phyloP scores from a whole-genome alignment of 495 filamentous ascomycete genomes.

The Podospora comata region DNA sequence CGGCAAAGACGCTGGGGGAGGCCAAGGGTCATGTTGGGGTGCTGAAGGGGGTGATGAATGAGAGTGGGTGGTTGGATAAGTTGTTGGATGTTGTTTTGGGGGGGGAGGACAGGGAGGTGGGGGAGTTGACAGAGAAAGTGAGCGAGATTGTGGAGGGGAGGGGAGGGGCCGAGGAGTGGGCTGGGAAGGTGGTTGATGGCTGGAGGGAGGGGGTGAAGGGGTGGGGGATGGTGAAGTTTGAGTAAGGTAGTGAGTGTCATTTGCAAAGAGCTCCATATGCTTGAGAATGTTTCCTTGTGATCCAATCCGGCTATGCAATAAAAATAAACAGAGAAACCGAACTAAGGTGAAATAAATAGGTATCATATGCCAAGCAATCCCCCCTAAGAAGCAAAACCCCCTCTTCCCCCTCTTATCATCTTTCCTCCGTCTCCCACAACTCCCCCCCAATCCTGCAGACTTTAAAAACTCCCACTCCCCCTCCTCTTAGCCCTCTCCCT shows the following conservation, averaged over 20 bases:
- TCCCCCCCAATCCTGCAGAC: neutral
- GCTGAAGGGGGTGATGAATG: constrained; percentile 33
- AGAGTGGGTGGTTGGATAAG: constrained; percentile 42
- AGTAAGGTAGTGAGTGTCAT: constrained; percentile 17
- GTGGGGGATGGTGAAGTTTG: constrained; percentile 36
- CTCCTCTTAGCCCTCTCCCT: constrained; percentile 31
- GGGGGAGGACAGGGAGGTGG: constrained; percentile 13
- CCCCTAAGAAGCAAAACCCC: neutral
- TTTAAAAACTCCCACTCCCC: constrained; percentile 1
- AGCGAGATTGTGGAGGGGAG: constrained; percentile 29
- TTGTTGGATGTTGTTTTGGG: constrained; percentile 27
- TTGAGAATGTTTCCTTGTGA: neutral
- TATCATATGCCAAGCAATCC: neutral
- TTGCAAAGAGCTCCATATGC: no score
- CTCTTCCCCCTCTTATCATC: neutral
- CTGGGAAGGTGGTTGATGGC: constrained; percentile 40
- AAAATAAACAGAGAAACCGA: neutral
- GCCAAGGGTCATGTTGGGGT: constrained; percentile 33
- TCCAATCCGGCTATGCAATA: neutral
- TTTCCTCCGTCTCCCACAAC: neutral
- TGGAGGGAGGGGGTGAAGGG: constrained; percentile 44
- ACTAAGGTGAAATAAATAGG: constrained; percentile 1
- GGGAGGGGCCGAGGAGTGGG: constrained; percentile 40
- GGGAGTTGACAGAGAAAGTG: constrained; percentile 24
- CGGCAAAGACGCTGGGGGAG: constrained; percentile 28